These are phyloP conservation scores for Neocatenulostroma microsporum DNA, from an alignment of 2,329 filamentous ascomycete species.

Conservation along the genomic window DNA sequence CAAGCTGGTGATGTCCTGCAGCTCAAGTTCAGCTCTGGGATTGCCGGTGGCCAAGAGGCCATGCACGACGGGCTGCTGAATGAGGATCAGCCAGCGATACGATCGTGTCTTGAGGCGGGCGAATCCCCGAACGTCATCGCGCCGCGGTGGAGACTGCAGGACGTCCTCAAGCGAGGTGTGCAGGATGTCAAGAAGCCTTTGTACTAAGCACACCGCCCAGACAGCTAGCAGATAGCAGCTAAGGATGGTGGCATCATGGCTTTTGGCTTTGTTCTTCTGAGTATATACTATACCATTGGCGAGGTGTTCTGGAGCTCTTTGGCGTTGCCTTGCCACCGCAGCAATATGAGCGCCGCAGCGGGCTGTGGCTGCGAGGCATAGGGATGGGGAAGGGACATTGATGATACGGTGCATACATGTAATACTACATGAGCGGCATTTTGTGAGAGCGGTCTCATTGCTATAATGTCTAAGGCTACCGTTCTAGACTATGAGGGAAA, in stretches of 20 bases:
- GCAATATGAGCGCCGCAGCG: background rate
- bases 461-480: slow-evolving; percentile 3
- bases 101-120: slow-evolving; percentile 46
- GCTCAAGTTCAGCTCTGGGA: slow-evolving; percentile 92
- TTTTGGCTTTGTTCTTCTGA: background rate
- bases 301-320: slow-evolving; percentile 2
- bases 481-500: slow-evolving; percentile 1
- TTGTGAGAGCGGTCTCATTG: background rate
- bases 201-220: too few species aligned
- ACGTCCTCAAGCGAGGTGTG: slow-evolving; percentile 64
- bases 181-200: slow-evolving; percentile 67
- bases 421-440: background rate
- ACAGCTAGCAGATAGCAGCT: too few species aligned
- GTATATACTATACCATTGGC: slow-evolving; percentile 1
- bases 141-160: slow-evolving; percentile 71
- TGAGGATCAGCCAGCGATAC: slow-evolving; percentile 61
- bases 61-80: slow-evolving; percentile 62
- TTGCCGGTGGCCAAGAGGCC: slow-evolving; percentile 78
- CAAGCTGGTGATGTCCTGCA: slow-evolving; percentile 87
- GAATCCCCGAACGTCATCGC: slow-evolving; percentile 46
- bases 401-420: background rate
- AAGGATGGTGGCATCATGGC: too few species aligned
- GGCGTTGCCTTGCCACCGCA: background rate
- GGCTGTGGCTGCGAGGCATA: background rate
- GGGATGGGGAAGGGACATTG: background rate